A percentile compares a stretch with the other conserved stretches of the same genome.
Conservation (phyloP, 805 yeast species). For the Suhomyces sp. region DNA sequence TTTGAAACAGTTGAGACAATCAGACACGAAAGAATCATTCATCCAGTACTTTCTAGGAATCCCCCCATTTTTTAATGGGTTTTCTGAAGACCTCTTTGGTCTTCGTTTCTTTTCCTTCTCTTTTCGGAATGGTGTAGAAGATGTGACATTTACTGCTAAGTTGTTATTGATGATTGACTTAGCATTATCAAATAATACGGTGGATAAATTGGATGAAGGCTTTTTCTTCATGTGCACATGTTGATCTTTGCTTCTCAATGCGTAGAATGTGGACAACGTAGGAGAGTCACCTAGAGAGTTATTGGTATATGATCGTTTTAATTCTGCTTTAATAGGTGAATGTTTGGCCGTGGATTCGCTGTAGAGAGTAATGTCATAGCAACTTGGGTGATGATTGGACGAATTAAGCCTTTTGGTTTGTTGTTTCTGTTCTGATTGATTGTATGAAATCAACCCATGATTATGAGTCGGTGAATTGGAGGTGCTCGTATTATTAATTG, state of each 20-base stretch:
- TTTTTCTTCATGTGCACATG: constrained; percentile 20
- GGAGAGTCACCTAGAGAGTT: constrained; percentile 16
- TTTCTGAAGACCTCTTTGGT: constrained; percentile 33
- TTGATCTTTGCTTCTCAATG: constrained; percentile 21
- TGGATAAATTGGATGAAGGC: constrained; percentile 31
- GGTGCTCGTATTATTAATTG: constrained; percentile 19
- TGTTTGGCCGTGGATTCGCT: constrained; percentile 27
- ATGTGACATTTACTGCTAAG: constrained; percentile 23
- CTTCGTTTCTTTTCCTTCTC: constrained; percentile 25
- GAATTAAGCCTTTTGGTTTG: constrained; percentile 1
- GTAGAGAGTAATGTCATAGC: constrained; percentile 22
- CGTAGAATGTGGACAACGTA: constrained; percentile 25
- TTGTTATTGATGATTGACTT: constrained; percentile 32
- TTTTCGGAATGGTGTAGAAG: constrained; percentile 34
- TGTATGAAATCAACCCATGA: constrained; percentile 3
- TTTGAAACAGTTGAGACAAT: constrained; percentile 80
- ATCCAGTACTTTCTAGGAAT: constrained; percentile 87
- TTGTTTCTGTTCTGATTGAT: background rate
- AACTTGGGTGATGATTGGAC: constrained; percentile 9
- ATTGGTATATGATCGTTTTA: constrained; percentile 12
- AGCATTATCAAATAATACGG: constrained; percentile 39
- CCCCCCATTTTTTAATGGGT: constrained; percentile 49
- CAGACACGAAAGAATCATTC: constrained; percentile 89
- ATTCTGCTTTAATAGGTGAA: constrained; percentile 27
- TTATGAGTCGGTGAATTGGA: constrained; percentile 3